These are phyloP conservation scores for Hypomyces rosellus DNA, from an alignment of 2,329 filamentous ascomycete genomes.

Conservation along the genomic window DNA sequence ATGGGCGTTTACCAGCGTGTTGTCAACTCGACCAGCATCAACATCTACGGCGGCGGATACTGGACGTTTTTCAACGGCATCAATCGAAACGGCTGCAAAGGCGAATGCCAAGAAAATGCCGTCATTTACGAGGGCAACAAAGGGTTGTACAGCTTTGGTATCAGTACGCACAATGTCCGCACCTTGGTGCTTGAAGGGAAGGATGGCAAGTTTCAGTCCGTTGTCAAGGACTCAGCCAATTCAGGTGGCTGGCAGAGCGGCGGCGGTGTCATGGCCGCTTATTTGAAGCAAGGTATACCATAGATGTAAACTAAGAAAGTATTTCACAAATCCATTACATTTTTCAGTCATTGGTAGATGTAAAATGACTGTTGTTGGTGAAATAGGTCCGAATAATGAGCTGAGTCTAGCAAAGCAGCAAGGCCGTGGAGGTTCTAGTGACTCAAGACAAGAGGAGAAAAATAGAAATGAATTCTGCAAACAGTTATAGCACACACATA, in stretches of 20 bases:
- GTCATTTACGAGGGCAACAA: constrained; percentile 14
- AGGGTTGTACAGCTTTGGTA: constrained; percentile 22
- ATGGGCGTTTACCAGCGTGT: constrained; percentile 15
- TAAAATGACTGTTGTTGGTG: no score
- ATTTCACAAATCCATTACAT: no score
- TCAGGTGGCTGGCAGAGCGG: constrained; percentile 20
- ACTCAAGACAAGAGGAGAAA: no score
- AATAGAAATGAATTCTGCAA: no score
- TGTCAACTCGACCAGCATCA: constrained; percentile 12
- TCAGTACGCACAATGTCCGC: constrained; percentile 22
- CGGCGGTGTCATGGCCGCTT: constrained; percentile 25
- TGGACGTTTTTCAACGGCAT: constrained; percentile 23
- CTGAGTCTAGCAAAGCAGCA: no score
- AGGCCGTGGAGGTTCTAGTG: no score
- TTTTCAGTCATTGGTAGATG: no score
- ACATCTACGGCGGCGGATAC: constrained; percentile 18
- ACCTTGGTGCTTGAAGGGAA: constrained; percentile 23
- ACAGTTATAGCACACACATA: no score
- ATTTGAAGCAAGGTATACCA: constrained; percentile 16
- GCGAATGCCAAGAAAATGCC: constrained; percentile 14
- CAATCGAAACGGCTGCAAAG: constrained; percentile 12
- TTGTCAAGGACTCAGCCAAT: constrained; percentile 17
- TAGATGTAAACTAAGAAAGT: no score
- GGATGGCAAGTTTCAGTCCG: constrained; percentile 12
- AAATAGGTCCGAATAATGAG: no score